Evolutionary conservation across 768 basidiomycete species (phyloP).

Genomic region (Auricularia heimuer): DNA sequence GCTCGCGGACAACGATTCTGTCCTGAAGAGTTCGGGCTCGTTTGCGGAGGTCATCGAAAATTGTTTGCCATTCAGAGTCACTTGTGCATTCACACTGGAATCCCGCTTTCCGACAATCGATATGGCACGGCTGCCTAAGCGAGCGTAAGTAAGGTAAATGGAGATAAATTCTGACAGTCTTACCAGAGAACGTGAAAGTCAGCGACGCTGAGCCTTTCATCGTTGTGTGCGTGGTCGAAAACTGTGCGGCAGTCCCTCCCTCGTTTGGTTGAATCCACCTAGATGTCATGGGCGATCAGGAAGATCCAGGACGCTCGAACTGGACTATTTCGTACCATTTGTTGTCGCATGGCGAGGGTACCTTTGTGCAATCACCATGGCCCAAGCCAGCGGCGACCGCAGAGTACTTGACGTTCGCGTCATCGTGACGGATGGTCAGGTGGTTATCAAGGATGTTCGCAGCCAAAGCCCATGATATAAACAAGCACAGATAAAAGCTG

Average conservation of each 20-base stretch:
- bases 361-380: neutral
- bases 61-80: neutral
- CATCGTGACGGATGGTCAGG: neutral
- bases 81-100: neutral
- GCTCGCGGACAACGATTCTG: neutral
- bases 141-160: too few species aligned
- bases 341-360: neutral
- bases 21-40: neutral
- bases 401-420: neutral
- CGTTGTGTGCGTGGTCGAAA: neutral
- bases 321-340: neutral
- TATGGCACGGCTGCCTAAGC: neutral
- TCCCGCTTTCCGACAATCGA: neutral
- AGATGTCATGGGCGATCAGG: neutral
- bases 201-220: neutral
- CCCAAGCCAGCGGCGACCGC: neutral
- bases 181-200: neutral
- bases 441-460: neutral
- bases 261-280: neutral
- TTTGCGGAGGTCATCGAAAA: neutral
- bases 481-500: neutral
- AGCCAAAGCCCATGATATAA: neutral
- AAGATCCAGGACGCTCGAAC: neutral
- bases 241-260: neutral
- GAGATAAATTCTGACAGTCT: too few species aligned